Percentiles rank a stretch among this genome's conserved stretches.
These are phyloP conservation scores for Botryotinia globosa DNA, from an alignment of 2,329 filamentous ascomycete genomes.

Conservation along the genomic window DNA sequence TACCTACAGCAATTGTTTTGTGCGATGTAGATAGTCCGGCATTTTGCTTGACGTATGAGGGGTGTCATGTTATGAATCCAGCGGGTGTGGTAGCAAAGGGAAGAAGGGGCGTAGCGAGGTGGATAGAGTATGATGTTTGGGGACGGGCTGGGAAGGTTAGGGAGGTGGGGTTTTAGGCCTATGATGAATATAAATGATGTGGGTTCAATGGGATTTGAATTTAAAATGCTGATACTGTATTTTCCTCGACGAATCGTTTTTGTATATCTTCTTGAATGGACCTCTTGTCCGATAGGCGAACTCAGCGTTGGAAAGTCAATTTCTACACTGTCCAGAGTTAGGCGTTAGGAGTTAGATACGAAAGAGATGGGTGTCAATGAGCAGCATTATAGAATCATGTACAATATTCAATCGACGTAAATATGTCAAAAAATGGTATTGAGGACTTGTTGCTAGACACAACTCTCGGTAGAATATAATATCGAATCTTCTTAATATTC, in stretches of 20 bases:
- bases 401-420: not conserved
- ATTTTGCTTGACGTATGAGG: slow-evolving; percentile 89
- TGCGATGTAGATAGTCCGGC: slow-evolving; percentile 78
- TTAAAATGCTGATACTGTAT: not conserved
- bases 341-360: not conserved
- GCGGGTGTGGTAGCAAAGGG: slow-evolving; percentile 70
- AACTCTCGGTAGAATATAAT: not conserved
- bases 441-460: not conserved
- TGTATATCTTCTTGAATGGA: not conserved
- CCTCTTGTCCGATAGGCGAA: not conserved
- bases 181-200: not conserved
- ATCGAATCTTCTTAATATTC: not conserved
- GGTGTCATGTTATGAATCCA: slow-evolving; percentile 94
- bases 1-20: slow-evolving; percentile 80
- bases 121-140: slow-evolving; percentile 79
- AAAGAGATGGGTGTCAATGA: not conserved
- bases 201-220: not conserved
- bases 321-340: not conserved
- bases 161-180: slow-evolving; percentile 34
- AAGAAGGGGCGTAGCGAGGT: slow-evolving; percentile 66
- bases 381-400: not conserved
- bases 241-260: not conserved
- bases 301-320: not conserved
- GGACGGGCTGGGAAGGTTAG: slow-evolving; percentile 34
- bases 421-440: not conserved